Evolutionary conservation across 345 rosid species (phyloP), one percentile per base, ranked within the genome.

Genomic region (Iberis pinnata): DNA sequence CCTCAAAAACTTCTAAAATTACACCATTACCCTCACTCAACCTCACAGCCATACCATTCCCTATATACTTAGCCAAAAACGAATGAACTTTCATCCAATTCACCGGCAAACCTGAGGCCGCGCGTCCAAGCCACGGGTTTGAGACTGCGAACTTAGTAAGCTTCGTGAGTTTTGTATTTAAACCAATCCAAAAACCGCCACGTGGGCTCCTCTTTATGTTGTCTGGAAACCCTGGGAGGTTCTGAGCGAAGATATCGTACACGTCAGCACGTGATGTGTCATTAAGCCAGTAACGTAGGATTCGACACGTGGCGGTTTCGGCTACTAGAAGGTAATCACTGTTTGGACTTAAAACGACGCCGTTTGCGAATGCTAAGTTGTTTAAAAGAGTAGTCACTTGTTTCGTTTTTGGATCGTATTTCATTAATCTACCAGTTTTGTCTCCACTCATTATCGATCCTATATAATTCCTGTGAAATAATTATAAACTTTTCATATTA

Each of bases 171-270:
- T 48, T 82, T 0, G 94, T 69, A 46, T 78, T 61, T 7, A 88
- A 18, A 1, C 75, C 85, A 9, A 87, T 82, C 93, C 96, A 83
- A 31, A 65, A 81, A 6, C 85, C 87, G 12, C 85, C 87, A 46
- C 77, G 68, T 0, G 80, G 74, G 39, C 80, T 78, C 41, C 71
- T 76, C 63, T 70, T 83, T 56, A 83, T 78, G 50, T 83, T 87
- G 56, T 87, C 93, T 3, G 87, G 84, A 43, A 81, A 76, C 13
- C 93, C 86, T 3, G 75, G 80, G 36, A 87, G 78, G 29, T 10
- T 36, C 10, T 62, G 60, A 7, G 79, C 79, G 4, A 87, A 72
- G 9, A 67, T 22, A 16, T 75, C 81, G 22, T 62, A 38, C 33
- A 2, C 33, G 56, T 71, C 14, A 58, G 61, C n/a, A 51, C 8